Evolutionary conservation across 176 grass and related monocot species (phyloP).

Genomic region (Cocos nucifera): DNA sequence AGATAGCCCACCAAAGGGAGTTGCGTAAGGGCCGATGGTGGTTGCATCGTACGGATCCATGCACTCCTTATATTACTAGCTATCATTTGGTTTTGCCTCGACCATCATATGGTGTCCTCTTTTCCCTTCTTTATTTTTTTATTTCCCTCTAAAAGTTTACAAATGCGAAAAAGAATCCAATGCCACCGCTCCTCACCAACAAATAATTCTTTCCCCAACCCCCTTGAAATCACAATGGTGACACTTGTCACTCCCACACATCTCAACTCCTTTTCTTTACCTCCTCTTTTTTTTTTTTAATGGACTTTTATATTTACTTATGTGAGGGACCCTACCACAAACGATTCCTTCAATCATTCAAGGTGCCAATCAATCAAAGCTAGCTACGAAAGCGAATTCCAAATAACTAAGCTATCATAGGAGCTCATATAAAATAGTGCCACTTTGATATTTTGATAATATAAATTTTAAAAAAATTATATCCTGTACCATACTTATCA

Average conservation of each 20-base stretch:
- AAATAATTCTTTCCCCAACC: not conserved
- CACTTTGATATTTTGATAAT: not conserved
- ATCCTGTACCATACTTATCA: too few species aligned
- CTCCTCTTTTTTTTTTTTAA: too few species aligned
- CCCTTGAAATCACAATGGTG: not conserved
- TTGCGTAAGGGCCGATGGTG: too few species aligned
- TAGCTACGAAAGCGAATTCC: not conserved
- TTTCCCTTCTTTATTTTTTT: not conserved
- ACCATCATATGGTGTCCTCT: too few species aligned
- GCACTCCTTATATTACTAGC: too few species aligned
- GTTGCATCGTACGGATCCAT: too few species aligned
- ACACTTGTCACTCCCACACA: not conserved
- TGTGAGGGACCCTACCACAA: not conserved
- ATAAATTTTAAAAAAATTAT: too few species aligned
- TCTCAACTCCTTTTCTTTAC: not conserved
- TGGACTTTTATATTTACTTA: not conserved
- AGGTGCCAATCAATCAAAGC: not conserved
- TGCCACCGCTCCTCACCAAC: not conserved
- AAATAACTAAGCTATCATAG: not conserved
- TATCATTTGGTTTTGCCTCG: too few species aligned
- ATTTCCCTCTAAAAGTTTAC: not conserved
- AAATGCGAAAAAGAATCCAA: not conserved
- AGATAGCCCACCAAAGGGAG: too few species aligned
- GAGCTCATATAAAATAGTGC: not conserved
- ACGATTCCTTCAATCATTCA: slow-evolving; percentile 11